Conservation (phyloP, 75 land plant genomes). For the Gnetum montanum region DNA sequence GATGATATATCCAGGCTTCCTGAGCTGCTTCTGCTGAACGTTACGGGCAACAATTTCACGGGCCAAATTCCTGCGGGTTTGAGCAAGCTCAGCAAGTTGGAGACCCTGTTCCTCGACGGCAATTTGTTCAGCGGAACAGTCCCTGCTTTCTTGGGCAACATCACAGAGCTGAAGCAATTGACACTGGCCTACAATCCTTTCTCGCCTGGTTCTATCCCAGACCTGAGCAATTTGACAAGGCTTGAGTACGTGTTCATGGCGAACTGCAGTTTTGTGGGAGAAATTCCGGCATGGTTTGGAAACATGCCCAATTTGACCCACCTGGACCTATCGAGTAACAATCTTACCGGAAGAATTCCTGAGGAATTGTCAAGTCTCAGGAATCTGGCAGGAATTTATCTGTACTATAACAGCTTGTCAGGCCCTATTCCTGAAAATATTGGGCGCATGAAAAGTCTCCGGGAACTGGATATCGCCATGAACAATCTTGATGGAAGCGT, state of each 20-base stretch:
- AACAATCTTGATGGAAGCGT: slow-evolving; percentile 20
- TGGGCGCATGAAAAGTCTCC: slow-evolving; percentile 9
- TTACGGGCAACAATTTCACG: slow-evolving; percentile 31
- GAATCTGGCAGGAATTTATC: slow-evolving; percentile 3
- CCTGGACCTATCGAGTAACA: slow-evolving; percentile 5
- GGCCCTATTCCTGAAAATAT: slow-evolving; percentile 23
- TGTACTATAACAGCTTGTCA: slow-evolving; percentile 8
- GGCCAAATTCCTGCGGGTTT: slow-evolving; percentile 43
- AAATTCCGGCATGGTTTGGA: slow-evolving; percentile 40
- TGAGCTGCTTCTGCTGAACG: slow-evolving; percentile 9
- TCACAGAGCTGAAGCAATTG: slow-evolving; percentile 35
- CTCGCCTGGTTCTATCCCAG: slow-evolving; percentile 26
- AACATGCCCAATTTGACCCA: slow-evolving; percentile 6
- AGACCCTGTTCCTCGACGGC: slow-evolving; percentile 15
- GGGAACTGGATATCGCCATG: slow-evolving; percentile 5
- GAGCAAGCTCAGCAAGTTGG: slow-evolving; percentile 23
- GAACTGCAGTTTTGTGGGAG: slow-evolving; percentile 28
- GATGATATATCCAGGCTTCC: slow-evolving; percentile 30
- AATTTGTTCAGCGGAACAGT: slow-evolving; percentile 42
- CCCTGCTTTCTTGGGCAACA: slow-evolving; percentile 42
- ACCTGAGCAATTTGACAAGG: slow-evolving; percentile 33
- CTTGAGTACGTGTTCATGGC: slow-evolving; percentile 34
- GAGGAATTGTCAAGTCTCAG: background rate
- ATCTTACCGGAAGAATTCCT: slow-evolving; percentile 7
- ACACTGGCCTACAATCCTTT: slow-evolving; percentile 36